Percentiles rank a stretch among this genome's conserved stretches.
Evolutionary conservation across 2,329 filamentous ascomycete species (phyloP).

Genomic region (Cladosporium oxysporum): DNA sequence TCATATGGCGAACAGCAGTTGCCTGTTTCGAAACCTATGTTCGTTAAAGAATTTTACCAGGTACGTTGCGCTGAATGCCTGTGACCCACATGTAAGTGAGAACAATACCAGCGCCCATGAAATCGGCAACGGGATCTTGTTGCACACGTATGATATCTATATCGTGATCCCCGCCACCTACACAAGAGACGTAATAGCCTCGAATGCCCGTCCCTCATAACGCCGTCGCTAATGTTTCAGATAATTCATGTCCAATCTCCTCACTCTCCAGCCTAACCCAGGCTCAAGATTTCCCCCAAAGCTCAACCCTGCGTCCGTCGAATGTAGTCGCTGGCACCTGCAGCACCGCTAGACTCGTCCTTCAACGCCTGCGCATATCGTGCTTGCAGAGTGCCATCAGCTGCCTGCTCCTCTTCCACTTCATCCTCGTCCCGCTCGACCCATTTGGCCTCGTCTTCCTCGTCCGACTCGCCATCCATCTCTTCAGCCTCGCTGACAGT

Average conservation of each 20-base stretch:
- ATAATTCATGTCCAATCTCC: not conserved
- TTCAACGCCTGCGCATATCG: slow-evolving; percentile 76
- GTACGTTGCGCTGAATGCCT: not conserved
- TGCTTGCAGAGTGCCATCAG: slow-evolving; percentile 63
- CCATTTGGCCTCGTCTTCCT: slow-evolving; percentile 42
- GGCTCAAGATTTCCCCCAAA: not conserved
- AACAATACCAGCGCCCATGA: not conserved
- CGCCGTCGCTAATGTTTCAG: slow-evolving; percentile 14
- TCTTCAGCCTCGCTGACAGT: slow-evolving; percentile 56
- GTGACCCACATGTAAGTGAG: not conserved
- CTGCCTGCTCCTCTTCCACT: slow-evolving; percentile 59
- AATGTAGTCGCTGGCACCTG: slow-evolving; percentile 23
- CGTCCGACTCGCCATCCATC: slow-evolving; percentile 53
- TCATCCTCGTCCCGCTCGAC: slow-evolving; percentile 50
- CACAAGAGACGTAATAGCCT: not conserved
- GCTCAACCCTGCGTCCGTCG: slow-evolving; percentile 23
- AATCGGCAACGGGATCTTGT: not conserved
- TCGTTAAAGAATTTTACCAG: too few relatives aligned
- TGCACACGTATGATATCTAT: not conserved
- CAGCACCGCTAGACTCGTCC: slow-evolving; percentile 41
- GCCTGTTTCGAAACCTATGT: too few relatives aligned
- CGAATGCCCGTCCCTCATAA: not conserved
- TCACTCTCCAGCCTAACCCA: not conserved
- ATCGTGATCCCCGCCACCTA: not conserved
- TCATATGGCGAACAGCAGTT: too few relatives aligned